These are phyloP conservation scores for Colletotrichum sp. DNA, from an alignment of 2,329 filamentous ascomycete genomes.

Conservation along the genomic window DNA sequence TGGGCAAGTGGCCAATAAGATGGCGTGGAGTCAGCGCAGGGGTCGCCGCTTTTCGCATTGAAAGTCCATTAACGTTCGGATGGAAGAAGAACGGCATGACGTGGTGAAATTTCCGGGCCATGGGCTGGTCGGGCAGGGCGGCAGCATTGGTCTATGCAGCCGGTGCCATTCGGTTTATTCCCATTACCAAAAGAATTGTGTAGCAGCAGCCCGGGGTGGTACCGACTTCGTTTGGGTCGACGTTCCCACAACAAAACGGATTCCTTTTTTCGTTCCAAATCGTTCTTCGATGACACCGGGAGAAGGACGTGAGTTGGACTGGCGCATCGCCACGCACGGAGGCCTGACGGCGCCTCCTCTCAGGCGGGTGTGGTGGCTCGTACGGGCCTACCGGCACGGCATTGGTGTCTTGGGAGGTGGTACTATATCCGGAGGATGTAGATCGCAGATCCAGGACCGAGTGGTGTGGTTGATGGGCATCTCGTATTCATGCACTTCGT, in stretches of 20 bases:
- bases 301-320: background rate
- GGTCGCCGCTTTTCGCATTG: background rate
- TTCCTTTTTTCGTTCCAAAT: background rate
- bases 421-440: background rate
- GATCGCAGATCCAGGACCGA: background rate
- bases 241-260: background rate
- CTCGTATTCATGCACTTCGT: constrained; percentile 21
- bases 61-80: background rate
- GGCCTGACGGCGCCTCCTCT: background rate
- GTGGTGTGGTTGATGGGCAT: constrained; percentile 2
- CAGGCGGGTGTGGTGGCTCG: background rate
- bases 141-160: background rate
- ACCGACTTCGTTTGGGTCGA: background rate
- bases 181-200: background rate
- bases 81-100: constrained; percentile 11
- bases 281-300: background rate
- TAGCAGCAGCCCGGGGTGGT: background rate
- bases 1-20: background rate
- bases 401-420: constrained; percentile 1
- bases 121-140: background rate
- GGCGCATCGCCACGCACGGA: constrained; percentile 7
- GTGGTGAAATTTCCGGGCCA: constrained; percentile 16
- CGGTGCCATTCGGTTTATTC: background rate
- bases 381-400: constrained; percentile 5
- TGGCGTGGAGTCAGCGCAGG: background rate